Percentiles rank a stretch among this genome's conserved stretches.
Evolutionary conservation across 1,139 yeast species (phyloP).

Genomic region (Suhomyces wounanorum): DNA sequence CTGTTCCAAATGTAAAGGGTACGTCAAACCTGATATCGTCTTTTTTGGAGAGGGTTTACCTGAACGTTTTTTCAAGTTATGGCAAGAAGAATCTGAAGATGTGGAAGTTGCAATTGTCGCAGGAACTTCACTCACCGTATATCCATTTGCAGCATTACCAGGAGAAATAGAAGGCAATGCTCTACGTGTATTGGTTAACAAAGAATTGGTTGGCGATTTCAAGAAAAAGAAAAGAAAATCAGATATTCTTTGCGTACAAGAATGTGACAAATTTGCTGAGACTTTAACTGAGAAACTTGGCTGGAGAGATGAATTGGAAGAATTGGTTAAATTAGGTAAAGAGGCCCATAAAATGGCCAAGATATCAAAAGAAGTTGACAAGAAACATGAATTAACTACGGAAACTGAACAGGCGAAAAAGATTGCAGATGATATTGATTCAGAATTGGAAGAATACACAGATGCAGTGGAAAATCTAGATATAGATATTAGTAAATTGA

Average conservation of each 20-base stretch:
- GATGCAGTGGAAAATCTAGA: constrained; percentile 9
- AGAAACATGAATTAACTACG: neutral
- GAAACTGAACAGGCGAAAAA: constrained; percentile 1
- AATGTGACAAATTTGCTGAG: constrained; percentile 65
- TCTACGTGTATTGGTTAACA: constrained; percentile 69
- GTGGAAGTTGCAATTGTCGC: constrained; percentile 85
- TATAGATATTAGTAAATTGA: constrained; percentile 10
- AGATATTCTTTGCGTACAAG: constrained; percentile 62
- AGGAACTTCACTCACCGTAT: constrained; percentile 87
- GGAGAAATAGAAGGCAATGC: constrained; percentile 53
- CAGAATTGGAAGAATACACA: constrained; percentile 2
- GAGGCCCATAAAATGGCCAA: constrained; percentile 15
- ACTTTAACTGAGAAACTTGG: constrained; percentile 57
- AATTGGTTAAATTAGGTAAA: constrained; percentile 20
- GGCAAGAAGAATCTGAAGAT: constrained; percentile 62
- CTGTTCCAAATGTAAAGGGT: constrained; percentile 61
- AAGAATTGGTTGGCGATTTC: constrained; percentile 77
- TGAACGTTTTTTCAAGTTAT: constrained; percentile 57
- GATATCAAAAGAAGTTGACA: constrained; percentile 13
- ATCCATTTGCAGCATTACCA: constrained; percentile 87
- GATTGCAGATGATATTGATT: constrained; percentile 5
- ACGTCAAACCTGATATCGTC: constrained; percentile 89
- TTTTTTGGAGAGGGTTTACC: constrained; percentile 93
- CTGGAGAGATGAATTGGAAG: constrained; percentile 58
- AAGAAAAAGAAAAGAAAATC: constrained; percentile 45